Conservation (phyloP, 192 early-diverging fungal genomes). For the Gigaspora rosea region DNA sequence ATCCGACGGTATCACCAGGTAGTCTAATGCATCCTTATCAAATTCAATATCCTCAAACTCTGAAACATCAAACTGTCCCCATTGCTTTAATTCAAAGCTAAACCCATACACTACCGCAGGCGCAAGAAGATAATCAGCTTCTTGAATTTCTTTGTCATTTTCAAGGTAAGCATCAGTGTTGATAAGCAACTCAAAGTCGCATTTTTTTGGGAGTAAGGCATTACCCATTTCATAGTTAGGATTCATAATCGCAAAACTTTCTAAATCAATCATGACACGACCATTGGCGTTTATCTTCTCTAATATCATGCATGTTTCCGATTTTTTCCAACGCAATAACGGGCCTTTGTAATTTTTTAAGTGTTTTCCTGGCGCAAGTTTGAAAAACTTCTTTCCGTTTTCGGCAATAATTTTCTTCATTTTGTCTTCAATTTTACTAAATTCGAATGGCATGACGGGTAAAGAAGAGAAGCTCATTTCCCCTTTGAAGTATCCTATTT, state of each 20-base stretch:
- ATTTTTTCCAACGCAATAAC: background rate
- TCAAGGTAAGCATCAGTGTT: background rate
- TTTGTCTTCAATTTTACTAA: background rate
- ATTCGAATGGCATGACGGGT: background rate
- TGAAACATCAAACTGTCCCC: background rate
- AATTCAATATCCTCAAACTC: background rate
- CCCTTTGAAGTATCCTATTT: background rate
- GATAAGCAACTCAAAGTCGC: background rate
- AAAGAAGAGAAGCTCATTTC: background rate
- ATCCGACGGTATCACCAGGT: background rate
- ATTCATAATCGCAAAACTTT: background rate
- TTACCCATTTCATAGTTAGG: background rate
- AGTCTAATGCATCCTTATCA: background rate
- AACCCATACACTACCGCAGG: conserved; percentile 2
- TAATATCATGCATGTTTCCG: background rate
- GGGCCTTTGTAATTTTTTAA: background rate
- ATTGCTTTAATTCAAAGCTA: background rate
- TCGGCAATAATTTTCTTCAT: background rate
- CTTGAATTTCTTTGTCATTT: background rate
- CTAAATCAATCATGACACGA: background rate
- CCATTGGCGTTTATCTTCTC: background rate
- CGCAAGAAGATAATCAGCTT: background rate
- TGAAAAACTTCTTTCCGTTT: background rate
- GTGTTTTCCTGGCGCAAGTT: background rate
- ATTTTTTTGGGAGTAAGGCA: background rate